Base-by-base conservation (phyloP, 768 basidiomycete species). In the Suillus plorans region DNA sequence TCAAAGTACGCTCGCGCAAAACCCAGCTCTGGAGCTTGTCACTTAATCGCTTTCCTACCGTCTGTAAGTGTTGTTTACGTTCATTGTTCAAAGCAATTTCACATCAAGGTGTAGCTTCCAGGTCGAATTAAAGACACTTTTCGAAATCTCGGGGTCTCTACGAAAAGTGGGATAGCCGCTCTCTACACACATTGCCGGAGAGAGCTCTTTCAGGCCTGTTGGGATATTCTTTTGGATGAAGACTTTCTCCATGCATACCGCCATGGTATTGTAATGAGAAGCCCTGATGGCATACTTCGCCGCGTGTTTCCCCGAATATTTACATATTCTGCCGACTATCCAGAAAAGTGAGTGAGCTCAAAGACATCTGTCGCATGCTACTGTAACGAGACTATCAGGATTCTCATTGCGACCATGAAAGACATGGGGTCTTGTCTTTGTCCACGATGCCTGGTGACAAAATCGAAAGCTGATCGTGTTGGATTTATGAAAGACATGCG, bases 351-450 rank as follows among this genome's bases (percentile, higher is more conserved):
- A 28, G 67, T 44, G 16, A 28, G 25, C 25, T 28, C 28, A 28
- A 28, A 28, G 28, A 28, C 4, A 2, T 2, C 28, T 28, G 28
- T 28, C 2, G 28, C 28, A 28, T 28, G 2, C 28, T 2, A 4
- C 28, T 28, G 28, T 28, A 28, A 28, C 4, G 28, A 3, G 0
- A 20, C 1, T 52, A 22, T 31, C 45, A 74, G 73, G 60, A 68
- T 74, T 0, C 61, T 78, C 0, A 12, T 78, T 0, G 74, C 72
- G 2, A 72, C 69, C 0, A 69, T 78, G 7, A 66, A 65, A 6
- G 71, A 77, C 28, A 67, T 72, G 20, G 77, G 76, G 0, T n/a
- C 18, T 7, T 78, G 72, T 39, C 77, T 67, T 2, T 79, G 78
- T 57, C 76, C 78, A 5, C 57, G 68, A 0, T 78, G 78, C 66